Evolutionary conservation across 176 grass and related monocot species (phyloP), one percentile per base, ranked within the genome.

Genomic region (Dendrocalamus sinicus): DNA sequence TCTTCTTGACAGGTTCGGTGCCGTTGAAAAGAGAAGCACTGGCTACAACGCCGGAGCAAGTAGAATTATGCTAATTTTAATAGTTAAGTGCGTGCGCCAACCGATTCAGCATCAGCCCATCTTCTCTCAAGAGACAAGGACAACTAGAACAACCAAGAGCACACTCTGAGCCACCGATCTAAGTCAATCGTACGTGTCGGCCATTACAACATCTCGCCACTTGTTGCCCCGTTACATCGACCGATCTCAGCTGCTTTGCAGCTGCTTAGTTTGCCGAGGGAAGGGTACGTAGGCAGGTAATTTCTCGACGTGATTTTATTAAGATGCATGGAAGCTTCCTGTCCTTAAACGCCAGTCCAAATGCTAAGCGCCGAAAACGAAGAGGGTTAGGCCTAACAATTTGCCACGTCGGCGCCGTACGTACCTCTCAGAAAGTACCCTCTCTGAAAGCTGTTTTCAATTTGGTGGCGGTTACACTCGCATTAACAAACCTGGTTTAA

Each of bases 261-360:
- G 24, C 11, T 23, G 58, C 22, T 23, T 22, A 35, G 4, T 35
- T 35, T 58, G 20, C 55, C 8, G 8, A 10, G 55, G 20, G n/a
- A 20, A 0, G 0, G 43, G 43, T 44, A 44, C 43, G 51, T 53
- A 53, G 59, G n/a, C 26, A 2, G n/a, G 59, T 26, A 62, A 62
- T 11, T 26, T n/a, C 9, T 60, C 2, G 10, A 5, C 4, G 59
- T 26, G 59, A 47, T 54, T 46, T 44, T 46, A 32, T 32, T 32
- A 32, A 32, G 1, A 48, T n/a, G n/a, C n/a, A n/a, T 12, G 68
- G 81, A 81, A 85, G 76, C 88, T 85, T 85, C 77, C 61, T 69
- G 37, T 60, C 57, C 9, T 23, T 12, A 69, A 37, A 39, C 4
- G 65, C 39, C 30, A 24, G 66, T 67, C 69, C 71, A 61, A 20